These are phyloP conservation scores for Aspergillus aculeatus DNA, from an alignment of 2,329 filamentous ascomycete genomes.

Conservation along the genomic window DNA sequence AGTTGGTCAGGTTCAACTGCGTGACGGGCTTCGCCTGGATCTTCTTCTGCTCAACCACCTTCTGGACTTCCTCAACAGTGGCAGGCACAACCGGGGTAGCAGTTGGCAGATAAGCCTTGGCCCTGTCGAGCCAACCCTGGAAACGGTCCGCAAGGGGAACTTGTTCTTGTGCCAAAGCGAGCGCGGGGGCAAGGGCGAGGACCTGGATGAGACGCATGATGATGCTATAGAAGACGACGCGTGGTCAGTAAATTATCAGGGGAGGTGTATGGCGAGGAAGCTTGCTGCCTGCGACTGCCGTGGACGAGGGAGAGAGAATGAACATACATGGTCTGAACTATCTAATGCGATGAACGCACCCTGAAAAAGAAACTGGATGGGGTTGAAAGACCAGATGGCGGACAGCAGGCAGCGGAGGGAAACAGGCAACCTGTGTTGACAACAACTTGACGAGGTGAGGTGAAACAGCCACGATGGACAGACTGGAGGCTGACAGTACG, in stretches of 20 bases:
- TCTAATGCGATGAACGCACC: slow-evolving; percentile 19
- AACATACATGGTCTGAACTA: slow-evolving; percentile 20
- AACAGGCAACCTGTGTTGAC: slow-evolving; percentile 16
- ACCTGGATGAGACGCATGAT: slow-evolving; percentile 55
- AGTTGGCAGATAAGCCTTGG: slow-evolving; percentile 56
- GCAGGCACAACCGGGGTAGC: slow-evolving; percentile 38
- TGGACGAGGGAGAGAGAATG: slow-evolving; percentile 5
- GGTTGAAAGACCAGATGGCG: slow-evolving; percentile 22
- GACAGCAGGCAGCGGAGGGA: slow-evolving; percentile 26
- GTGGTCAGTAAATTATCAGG: slow-evolving; percentile 14
- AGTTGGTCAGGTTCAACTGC: slow-evolving; percentile 56
- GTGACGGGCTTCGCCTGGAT: slow-evolving; percentile 53
- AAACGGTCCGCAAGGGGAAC: slow-evolving; percentile 50
- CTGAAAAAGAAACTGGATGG: slow-evolving; percentile 13
- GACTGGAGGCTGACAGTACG: not conserved
- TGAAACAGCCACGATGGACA: slow-evolving; percentile 25
- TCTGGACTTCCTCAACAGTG: slow-evolving; percentile 21
- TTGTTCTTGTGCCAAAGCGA: slow-evolving; percentile 59
- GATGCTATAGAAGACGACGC: slow-evolving; percentile 23
- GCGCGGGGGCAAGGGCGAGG: slow-evolving; percentile 49
- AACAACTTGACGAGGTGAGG: slow-evolving; percentile 14
- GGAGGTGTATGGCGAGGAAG: not conserved
- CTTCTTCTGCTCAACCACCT: slow-evolving; percentile 48
- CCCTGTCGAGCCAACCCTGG: slow-evolving; percentile 51
- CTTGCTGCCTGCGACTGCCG: not conserved